A percentile compares a stretch with the other conserved stretches of the same genome.
phyloP scores from a whole-genome alignment of 805 yeast genomes.

The Jamesozyma gamospora region DNA sequence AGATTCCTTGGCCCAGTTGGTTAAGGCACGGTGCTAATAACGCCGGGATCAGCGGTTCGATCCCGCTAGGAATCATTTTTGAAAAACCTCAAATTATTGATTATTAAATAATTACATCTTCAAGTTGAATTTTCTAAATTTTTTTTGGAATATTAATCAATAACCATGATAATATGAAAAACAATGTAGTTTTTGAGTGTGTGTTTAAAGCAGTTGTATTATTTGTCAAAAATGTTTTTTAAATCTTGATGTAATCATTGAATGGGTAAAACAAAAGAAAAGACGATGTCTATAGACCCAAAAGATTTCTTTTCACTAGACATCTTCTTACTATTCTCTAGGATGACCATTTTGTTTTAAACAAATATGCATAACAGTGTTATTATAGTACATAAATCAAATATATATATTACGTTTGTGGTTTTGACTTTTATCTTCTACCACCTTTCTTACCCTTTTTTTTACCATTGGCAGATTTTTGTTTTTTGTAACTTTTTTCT shows the following conservation, averaged over 20 bases:
- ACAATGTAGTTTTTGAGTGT: no score
- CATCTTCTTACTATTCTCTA: background rate
- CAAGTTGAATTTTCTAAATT: background rate
- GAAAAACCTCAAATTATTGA: background rate
- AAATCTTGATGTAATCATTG: no score
- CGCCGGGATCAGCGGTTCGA: no score
- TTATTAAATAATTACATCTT: background rate
- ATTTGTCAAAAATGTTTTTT: no score
- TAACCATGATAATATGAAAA: no score
- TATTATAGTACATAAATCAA: background rate
- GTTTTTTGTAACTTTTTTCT: conserved; percentile 32
- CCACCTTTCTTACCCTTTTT: conserved; percentile 5
- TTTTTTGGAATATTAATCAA: no score
- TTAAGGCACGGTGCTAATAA: conserved; percentile 1
- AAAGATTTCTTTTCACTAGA: background rate
- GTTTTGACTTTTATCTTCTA: background rate
- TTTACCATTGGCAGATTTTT: conserved; percentile 19
- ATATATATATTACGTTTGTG: background rate
- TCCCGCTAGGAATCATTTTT: no score
- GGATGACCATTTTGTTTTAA: background rate
- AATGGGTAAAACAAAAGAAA: background rate
- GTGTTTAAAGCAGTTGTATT: no score
- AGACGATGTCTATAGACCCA: background rate
- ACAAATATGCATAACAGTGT: no score
- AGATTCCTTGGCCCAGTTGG: conserved; percentile 1